Conservation (phyloP, 2,329 filamentous ascomycete genomes). For the Sporothrix euskadiensis region DNA sequence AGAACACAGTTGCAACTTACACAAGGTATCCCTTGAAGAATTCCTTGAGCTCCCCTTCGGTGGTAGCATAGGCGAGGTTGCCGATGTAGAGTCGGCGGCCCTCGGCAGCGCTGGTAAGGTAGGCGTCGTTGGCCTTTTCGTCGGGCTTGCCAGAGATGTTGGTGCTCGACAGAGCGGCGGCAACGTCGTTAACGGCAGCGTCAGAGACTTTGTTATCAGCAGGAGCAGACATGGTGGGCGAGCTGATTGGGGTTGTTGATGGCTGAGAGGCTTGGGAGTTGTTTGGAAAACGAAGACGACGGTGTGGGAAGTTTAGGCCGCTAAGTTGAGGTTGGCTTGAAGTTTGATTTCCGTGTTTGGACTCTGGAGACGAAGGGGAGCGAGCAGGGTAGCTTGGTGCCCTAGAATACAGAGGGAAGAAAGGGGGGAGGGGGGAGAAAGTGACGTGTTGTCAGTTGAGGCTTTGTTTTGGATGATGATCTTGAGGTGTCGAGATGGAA, state of each 20-base stretch:
- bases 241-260: slow-evolving; percentile 24
- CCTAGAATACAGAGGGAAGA: slow-evolving; percentile 61
- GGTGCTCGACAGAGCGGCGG: slow-evolving; percentile 71
- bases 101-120: slow-evolving; percentile 95
- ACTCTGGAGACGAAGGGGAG: slow-evolving; percentile 72
- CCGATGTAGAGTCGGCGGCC: slow-evolving; percentile 99
- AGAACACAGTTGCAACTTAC: slow-evolving; percentile 61
- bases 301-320: slow-evolving; percentile 43
- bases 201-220: slow-evolving; percentile 64
- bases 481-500: slow-evolving; percentile 36
- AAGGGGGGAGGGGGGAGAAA: slow-evolving; percentile 34
- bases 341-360: slow-evolving; percentile 45
- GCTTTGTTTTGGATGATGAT: slow-evolving; percentile 46
- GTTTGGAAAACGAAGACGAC: slow-evolving; percentile 38
- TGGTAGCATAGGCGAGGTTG: slow-evolving; percentile 99
- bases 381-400: slow-evolving; percentile 84
- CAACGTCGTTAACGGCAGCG: slow-evolving; percentile 72
- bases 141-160: slow-evolving; percentile 61
- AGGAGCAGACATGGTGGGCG: slow-evolving; percentile 77
- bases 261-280: slow-evolving; percentile 17
- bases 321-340: slow-evolving; percentile 31
- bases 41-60: slow-evolving; percentile 99
- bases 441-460: slow-evolving; percentile 29
- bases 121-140: slow-evolving; percentile 77
- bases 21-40: slow-evolving; percentile 99